Base-by-base conservation (phyloP, 768 basidiomycete genomes). In the Lactarius hengduanensis region DNA sequence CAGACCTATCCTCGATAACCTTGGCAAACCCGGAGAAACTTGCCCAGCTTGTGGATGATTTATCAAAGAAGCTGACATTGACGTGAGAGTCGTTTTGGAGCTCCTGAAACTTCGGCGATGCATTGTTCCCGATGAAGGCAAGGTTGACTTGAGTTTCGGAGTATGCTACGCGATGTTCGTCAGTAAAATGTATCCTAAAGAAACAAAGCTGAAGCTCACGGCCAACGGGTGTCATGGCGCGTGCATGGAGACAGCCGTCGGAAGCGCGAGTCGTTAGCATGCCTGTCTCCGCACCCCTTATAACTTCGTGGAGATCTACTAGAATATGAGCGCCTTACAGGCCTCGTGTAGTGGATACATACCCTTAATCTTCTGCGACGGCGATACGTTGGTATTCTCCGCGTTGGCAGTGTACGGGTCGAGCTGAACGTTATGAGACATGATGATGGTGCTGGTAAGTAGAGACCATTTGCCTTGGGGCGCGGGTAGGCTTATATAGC, bases 11-110 rank as follows among this genome's bases (percentile, higher is more conserved):
- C 67, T 84, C 80, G 47, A 80, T 81, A 8, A 91, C 79, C 70
- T 78, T 85, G 11, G 92, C 94, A 64, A 78, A 85, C 45, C 93
- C 92, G 41, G 87, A 83, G 70, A 88, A 88, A 10, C 90, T 89
- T 2, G 86, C 92, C 94, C 93, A 95, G 65, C 83, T 84, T 0
- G 91, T 93, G 8, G 86, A 83, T 16, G 79, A 78, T 15, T 81
- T 80, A 70, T 94, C 87, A 72, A 83, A 85, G 76, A 92, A 94
- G 66, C 86, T 86, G 65, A 94, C 85, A 73, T 96, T 95, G 71
- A 91, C 91, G 74, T 92, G 84, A 2, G 80, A 73, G 72, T 94
- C 90, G 71, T 89, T 83, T 71, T 88, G 75, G 59, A 94, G 85
- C 73, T 94, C 91, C 34, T 89, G 86, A 68, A 86, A 89, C 72